Percentiles rank a stretch among this genome's conserved stretches.
phyloP scores from a whole-genome alignment of 768 basidiomycete species.

The Lentinula guzmanii region DNA sequence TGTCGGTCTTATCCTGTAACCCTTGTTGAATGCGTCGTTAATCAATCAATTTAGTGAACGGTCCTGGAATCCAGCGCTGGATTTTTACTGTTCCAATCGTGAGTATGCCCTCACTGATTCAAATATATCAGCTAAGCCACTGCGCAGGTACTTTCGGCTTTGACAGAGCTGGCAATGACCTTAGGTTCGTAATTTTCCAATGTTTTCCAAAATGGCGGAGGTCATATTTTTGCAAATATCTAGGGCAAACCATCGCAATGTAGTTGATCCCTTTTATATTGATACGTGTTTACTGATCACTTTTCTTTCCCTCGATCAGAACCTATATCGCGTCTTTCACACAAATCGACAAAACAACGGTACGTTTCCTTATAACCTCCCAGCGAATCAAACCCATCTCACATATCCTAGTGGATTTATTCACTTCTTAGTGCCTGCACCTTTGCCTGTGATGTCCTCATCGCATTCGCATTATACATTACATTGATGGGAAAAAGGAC shows the following conservation, averaged over 20 bases:
- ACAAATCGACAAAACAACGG: neutral
- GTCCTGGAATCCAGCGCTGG: slow-evolving; percentile 13
- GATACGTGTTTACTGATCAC: neutral
- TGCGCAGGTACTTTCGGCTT: neutral
- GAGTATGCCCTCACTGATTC: neutral
- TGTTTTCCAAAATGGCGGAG: neutral
- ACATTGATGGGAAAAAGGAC: slow-evolving; percentile 9
- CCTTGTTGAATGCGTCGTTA: neutral
- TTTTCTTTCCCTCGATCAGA: neutral
- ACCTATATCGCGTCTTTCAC: neutral
- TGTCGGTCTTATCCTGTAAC: neutral
- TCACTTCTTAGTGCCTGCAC: slow-evolving; percentile 11
- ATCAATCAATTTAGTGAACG: neutral
- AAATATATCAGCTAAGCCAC: neutral
- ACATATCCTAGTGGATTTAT: slow-evolving; percentile 7
- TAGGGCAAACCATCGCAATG: neutral
- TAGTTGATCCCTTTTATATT: neutral
- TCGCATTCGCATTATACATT: slow-evolving; percentile 10
- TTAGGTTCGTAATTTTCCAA: neutral
- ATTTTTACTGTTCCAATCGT: slow-evolving; percentile 13
- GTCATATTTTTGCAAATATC: neutral
- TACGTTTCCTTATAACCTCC: neutral
- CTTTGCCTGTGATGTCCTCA: slow-evolving; percentile 13
- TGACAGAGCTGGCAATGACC: neutral
- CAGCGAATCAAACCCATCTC: neutral